phyloP scores from a whole-genome alignment of 1,284 basidiomycete genomes.

The Ceratobasidium sp. region DNA sequence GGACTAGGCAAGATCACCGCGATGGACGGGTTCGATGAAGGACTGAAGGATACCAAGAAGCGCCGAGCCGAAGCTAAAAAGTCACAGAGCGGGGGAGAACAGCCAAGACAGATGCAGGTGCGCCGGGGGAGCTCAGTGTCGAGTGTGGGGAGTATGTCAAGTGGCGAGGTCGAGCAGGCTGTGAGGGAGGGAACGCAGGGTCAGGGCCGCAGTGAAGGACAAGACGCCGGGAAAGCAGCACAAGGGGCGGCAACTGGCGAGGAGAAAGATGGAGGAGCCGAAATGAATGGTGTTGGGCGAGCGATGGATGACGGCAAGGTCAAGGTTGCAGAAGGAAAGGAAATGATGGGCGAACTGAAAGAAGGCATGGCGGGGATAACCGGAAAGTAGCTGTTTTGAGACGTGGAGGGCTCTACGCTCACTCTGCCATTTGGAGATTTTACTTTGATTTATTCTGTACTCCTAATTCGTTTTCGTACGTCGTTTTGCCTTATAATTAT shows the following conservation, averaged over 20 bases:
- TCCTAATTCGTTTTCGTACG: no score
- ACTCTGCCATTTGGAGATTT: no score
- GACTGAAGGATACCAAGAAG: conserved; percentile 56
- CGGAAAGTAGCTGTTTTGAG: no score
- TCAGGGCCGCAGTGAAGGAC: no score
- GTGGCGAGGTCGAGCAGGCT: conserved; percentile 8
- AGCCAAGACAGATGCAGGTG: conserved; percentile 11
- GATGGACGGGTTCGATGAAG: conserved; percentile 54
- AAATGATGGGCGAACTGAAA: not conserved
- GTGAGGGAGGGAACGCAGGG: not conserved
- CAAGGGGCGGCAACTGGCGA: not conserved
- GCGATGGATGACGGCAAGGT: not conserved
- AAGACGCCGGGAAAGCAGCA: no score
- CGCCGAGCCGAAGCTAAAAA: conserved; percentile 54
- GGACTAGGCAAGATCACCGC: conserved; percentile 57
- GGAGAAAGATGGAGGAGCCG: not conserved
- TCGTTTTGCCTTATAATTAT: no score
- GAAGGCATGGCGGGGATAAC: not conserved
- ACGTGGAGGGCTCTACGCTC: no score
- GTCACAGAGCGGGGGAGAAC: not conserved
- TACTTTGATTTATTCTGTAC: no score
- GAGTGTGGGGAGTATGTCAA: conserved; percentile 22
- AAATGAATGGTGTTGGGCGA: not conserved
- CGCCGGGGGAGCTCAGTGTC: conserved; percentile 22
- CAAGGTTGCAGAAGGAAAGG: not conserved